Percentiles rank a stretch among this genome's conserved stretches.
Evolutionary conservation across 2,329 filamentous ascomycete species (phyloP).

Genomic region (Cercospora nicotianae): DNA sequence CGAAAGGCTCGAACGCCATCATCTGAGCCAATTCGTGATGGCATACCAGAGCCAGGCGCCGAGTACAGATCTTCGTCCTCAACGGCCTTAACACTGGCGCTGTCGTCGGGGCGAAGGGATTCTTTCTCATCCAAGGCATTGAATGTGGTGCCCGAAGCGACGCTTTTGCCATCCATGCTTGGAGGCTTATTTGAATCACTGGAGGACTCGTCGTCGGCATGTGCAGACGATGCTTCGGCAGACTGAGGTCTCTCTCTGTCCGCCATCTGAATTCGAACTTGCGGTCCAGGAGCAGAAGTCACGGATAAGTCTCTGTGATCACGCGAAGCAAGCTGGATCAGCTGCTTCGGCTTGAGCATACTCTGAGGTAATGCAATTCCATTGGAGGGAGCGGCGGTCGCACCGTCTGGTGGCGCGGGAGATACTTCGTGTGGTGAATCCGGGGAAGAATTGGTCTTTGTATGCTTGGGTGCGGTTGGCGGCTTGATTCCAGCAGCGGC

Average conservation of each 20-base stretch:
- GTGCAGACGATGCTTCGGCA: constrained; percentile 9
- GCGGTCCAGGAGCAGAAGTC: constrained; percentile 17
- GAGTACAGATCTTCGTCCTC: constrained; percentile 89
- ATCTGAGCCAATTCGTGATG: constrained; percentile 81
- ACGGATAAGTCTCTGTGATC: constrained; percentile 19
- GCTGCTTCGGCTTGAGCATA: constrained; percentile 26
- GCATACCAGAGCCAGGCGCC: constrained; percentile 70
- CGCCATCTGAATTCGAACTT: constrained; percentile 31
- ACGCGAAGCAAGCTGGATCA: constrained; percentile 25
- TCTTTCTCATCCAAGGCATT: constrained; percentile 90
- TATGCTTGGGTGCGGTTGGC: constrained; percentile 27
- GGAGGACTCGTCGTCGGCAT: constrained; percentile 51
- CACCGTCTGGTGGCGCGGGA: constrained; percentile 28
- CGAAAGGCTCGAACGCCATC: constrained; percentile 61
- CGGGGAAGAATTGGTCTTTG: constrained; percentile 16
- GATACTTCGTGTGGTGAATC: constrained; percentile 25
- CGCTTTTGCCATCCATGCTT: constrained; percentile 90
- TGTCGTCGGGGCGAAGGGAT: constrained; percentile 90
- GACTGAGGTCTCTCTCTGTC: constrained; percentile 25
- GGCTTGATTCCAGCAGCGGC: constrained; percentile 37
- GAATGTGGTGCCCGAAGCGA: constrained; percentile 90
- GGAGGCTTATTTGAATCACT: constrained; percentile 75
- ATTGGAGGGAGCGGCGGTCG: constrained; percentile 16
- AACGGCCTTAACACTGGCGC: constrained; percentile 84
- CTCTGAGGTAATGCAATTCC: constrained; percentile 10